Conservation (phyloP, 768 basidiomycete genomes). For the Filobasidium floriforme region DNA sequence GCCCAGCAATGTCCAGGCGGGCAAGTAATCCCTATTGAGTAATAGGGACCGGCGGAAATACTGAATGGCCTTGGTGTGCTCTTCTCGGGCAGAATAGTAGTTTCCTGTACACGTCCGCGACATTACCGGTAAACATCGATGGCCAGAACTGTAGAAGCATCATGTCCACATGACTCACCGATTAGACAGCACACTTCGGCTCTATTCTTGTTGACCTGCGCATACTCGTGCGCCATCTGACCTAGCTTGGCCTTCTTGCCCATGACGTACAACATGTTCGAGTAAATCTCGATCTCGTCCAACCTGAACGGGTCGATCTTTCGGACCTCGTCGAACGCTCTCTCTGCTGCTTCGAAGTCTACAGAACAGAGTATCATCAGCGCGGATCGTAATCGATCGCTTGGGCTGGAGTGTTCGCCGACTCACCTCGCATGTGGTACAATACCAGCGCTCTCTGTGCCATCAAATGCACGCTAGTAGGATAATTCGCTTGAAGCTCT, state of each 20-base stretch:
- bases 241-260: conserved; percentile 82
- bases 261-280: conserved; percentile 93
- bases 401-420: background rate
- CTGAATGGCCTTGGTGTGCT: conserved; percentile 91
- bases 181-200: conserved; percentile 95
- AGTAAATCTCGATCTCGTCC: conserved; percentile 91
- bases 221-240: conserved; percentile 81
- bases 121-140: background rate
- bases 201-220: conserved; percentile 78
- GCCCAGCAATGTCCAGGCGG: conserved; percentile 98
- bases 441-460: conserved; percentile 74
- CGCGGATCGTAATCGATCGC: background rate
- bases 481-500: conserved; percentile 71
- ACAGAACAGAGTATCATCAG: conserved; percentile 9
- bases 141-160: background rate
- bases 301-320: conserved; percentile 74
- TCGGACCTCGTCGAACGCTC: conserved; percentile 75
- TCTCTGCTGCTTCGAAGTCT: conserved; percentile 85
- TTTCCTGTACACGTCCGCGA: conserved; percentile 59
- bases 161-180: conserved; percentile 53
- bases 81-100: conserved; percentile 84
- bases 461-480: conserved; percentile 75
- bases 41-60: conserved; percentile 94
- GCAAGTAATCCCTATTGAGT: conserved; percentile 85
- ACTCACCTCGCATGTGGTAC: conserved; percentile 81